Evolutionary conservation across 1,284 basidiomycete genomes (phyloP), one percentile per base, ranked within the genome.

Genomic region (Heterobasidion occidentale): DNA sequence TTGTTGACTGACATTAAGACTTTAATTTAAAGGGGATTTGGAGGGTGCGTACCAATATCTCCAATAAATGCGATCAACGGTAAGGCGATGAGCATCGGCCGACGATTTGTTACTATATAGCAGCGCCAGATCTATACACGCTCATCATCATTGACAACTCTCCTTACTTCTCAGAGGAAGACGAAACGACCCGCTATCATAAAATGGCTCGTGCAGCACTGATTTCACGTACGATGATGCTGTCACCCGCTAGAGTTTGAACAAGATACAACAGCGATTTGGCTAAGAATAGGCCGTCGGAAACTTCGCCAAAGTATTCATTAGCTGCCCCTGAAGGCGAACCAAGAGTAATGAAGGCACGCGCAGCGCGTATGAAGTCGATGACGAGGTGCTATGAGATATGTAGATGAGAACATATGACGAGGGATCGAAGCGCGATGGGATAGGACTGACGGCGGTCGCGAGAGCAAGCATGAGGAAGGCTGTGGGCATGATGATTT

Each of bases 381-480:
- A 49, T 49, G 47, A 49, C 15, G 47, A 49, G 47, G 34, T 49
- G 47, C 47, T 49, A 20, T 8, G 27, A 20, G 15, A 46, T 27
- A 6, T 27, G 5, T 27, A 27, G 4, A 27, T 27, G 27, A 27
- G 27, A 27, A 27, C 27, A 4, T 27, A 27, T 27, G 27, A 27
- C 27, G 27, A 27, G 27, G 27, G 27, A 27, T 27, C 27, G 27
- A 42, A 4, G 6, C 11, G n/a, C 38, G 38, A n/a, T 9, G 38
- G n/a, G 12, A 9, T 12, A 8, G 38, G 38, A 42, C 38, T 42
- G 12, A 59, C 58, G 8, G 38, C 17, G 3, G 53, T 59, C 7
- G 58, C 53, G 44, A 59, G 51, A 35, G 59, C 5, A 49, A 59
- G 51, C 57, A 59, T 55, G 19, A 49, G 7, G 19, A 49, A 36